phyloP scores from a whole-genome alignment of 768 basidiomycete species.

The Lanmaoa pseudosensibilis region DNA sequence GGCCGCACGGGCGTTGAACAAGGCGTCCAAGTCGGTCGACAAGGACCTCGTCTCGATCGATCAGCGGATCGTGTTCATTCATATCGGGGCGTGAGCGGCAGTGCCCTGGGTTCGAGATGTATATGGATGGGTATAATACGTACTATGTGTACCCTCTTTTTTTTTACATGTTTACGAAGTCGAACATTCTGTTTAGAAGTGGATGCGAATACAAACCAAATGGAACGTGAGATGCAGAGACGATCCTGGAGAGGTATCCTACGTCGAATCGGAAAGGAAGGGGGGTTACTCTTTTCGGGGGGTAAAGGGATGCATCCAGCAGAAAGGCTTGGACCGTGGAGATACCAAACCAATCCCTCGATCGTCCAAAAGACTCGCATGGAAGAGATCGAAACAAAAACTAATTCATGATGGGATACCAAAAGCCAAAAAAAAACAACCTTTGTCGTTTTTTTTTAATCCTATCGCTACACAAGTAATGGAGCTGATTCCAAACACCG shows the following conservation, averaged over 20 bases:
- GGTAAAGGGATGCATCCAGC: not conserved
- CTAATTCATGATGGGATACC: too few relatives aligned
- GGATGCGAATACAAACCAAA: not conserved
- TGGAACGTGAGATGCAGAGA: not conserved
- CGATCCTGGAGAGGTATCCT: not conserved
- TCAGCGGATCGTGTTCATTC: conserved; percentile 30
- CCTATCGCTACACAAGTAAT: conserved; percentile 20
- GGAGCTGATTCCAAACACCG: not conserved
- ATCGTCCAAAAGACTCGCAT: not conserved
- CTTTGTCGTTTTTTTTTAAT: conserved; percentile 1
- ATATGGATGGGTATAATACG: too few relatives aligned
- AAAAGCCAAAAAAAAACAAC: not conserved
- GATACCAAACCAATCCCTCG: not conserved
- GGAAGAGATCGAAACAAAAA: not conserved
- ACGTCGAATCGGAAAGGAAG: too few relatives aligned
- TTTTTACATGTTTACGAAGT: not conserved
- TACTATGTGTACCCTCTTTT: too few relatives aligned
- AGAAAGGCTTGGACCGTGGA: not conserved
- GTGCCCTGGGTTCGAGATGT: too few relatives aligned
- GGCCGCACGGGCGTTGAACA: conserved; percentile 22
- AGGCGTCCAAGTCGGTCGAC: conserved; percentile 21
- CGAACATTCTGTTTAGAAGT: not conserved
- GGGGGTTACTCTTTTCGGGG: too few relatives aligned
- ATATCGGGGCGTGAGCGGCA: conserved; percentile 22
- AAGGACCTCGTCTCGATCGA: conserved; percentile 23